Base-by-base conservation (phyloP, 768 basidiomycete species). In the Pulveroboletus sp. region DNA sequence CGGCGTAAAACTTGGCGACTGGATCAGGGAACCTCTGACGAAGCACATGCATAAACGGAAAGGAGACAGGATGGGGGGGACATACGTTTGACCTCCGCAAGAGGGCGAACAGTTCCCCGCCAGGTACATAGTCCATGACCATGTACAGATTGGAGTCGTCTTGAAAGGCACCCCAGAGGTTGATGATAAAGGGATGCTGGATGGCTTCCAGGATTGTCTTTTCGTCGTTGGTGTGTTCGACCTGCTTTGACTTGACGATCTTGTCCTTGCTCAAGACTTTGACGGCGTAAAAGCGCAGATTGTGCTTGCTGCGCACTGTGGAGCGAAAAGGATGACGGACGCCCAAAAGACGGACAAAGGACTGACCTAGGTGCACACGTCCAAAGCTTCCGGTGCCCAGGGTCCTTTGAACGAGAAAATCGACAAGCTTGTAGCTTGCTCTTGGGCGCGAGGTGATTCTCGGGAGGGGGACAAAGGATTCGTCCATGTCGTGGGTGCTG, bases 171-270 rank as follows among this genome's bases (percentile, higher is more conserved):
- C 94, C 94, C 94, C 94, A 97, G 5, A 97, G 81, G 65, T 94
- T 97, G 72, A 97, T 83, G 58, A 97, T 90, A 70, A 97, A 92
- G 2, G 93, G 87, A 66, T 97, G 92, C 49, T 91, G 84, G 5
- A 97, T 86, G 20, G 78, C 77, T 40, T 84, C 80, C 32, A 99
- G 81, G 69, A 98, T 93, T 41, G 75, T 75, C 58, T 92, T 86
- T 69, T 99, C 97, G 59, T 90, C 94, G 66, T 94, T 97, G 37
- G 97, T 97, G 60, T 99, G 97, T 62, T 97, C 92, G 42, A 97
- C 83, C 66, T 99, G 97, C 72, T 97, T 97, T 69, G 91, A 81
- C 57, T 79, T 81, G 46, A 91, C 90, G 45, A 97, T 88, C 65
- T 90, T 87, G 52, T 94, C 92, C 66, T 97, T 97, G 72, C 79